These are phyloP conservation scores for Zalaria obscura DNA, from an alignment of 2,329 filamentous ascomycete genomes.

Conservation along the genomic window DNA sequence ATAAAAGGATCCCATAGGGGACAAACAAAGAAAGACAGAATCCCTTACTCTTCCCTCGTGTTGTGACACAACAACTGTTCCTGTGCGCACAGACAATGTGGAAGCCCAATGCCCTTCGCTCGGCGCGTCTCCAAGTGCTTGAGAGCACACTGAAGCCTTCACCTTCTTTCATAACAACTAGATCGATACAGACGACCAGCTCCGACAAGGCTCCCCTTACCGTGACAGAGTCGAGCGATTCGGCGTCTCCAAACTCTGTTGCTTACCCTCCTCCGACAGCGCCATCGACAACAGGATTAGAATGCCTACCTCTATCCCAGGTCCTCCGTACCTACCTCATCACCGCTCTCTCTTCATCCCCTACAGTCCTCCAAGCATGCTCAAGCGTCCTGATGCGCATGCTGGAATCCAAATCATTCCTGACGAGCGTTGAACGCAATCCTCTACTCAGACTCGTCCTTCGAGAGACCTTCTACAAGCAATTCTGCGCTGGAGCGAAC, in stretches of 20 bases:
- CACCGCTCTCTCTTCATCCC: slow-evolving; percentile 56
- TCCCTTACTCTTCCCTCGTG: not conserved
- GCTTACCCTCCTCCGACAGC: not conserved
- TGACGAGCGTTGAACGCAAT: slow-evolving; percentile 66
- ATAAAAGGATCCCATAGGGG: no score
- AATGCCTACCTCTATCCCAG: slow-evolving; percentile 50
- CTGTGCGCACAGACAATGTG: not conserved
- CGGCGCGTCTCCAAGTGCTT: not conserved
- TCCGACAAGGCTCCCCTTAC: not conserved
- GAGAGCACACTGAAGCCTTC: not conserved
- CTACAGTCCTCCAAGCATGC: slow-evolving; percentile 53
- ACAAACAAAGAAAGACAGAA: not conserved
- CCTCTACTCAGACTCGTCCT: slow-evolving; percentile 54
- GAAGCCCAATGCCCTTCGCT: not conserved
- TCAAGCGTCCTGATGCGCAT: slow-evolving; percentile 53
- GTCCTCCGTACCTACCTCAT: slow-evolving; percentile 57
- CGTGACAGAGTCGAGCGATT: not conserved
- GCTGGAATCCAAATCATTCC: slow-evolving; percentile 50
- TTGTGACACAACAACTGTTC: not conserved
- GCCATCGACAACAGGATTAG: slow-evolving; percentile 32
- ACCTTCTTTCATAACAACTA: not conserved
- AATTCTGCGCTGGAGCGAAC: slow-evolving; percentile 80
- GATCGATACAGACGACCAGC: not conserved
- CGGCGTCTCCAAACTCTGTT: not conserved
- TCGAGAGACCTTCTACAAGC: slow-evolving; percentile 74